Evolutionary conservation across 2,329 filamentous ascomycete species (phyloP).

Genomic region (Talaromyces sp.): DNA sequence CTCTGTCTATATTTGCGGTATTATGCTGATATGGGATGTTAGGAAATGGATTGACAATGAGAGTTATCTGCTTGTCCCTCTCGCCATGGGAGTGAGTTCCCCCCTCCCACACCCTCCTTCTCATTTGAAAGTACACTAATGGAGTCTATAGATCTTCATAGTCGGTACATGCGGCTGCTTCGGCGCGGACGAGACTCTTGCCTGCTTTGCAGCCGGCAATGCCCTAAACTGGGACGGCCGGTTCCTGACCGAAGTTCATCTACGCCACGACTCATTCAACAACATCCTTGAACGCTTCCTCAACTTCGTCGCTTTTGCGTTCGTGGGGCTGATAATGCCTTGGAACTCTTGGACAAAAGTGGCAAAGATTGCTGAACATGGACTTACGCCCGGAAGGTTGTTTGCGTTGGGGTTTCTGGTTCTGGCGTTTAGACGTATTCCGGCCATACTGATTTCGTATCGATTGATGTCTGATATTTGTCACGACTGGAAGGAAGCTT

Average conservation of each 20-base stretch:
- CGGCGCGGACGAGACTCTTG: slow-evolving; percentile 59
- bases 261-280: slow-evolving; percentile 60
- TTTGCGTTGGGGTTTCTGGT: slow-evolving; percentile 53
- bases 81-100: slow-evolving; percentile 45
- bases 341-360: slow-evolving; percentile 56
- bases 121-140: too few relatives aligned
- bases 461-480: slow-evolving; percentile 54
- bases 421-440: slow-evolving; percentile 55
- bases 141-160: slow-evolving; percentile 48
- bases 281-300: slow-evolving; percentile 56
- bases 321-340: slow-evolving; percentile 55
- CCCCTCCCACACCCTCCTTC: neutral
- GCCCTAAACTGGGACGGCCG: slow-evolving; percentile 61
- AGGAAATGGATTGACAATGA: slow-evolving; percentile 57
- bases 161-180: slow-evolving; percentile 57
- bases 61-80: slow-evolving; percentile 53
- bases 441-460: slow-evolving; percentile 53
- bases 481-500: slow-evolving; percentile 55
- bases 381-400: slow-evolving; percentile 51
- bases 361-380: slow-evolving; percentile 40
- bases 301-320: slow-evolving; percentile 61
- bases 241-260: slow-evolving; percentile 55
- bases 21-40: slow-evolving; percentile 17
- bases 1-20: neutral
- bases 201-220: slow-evolving; percentile 59